Conservation (phyloP, 2,329 filamentous ascomycete genomes). For the Neonectria punicea region DNA sequence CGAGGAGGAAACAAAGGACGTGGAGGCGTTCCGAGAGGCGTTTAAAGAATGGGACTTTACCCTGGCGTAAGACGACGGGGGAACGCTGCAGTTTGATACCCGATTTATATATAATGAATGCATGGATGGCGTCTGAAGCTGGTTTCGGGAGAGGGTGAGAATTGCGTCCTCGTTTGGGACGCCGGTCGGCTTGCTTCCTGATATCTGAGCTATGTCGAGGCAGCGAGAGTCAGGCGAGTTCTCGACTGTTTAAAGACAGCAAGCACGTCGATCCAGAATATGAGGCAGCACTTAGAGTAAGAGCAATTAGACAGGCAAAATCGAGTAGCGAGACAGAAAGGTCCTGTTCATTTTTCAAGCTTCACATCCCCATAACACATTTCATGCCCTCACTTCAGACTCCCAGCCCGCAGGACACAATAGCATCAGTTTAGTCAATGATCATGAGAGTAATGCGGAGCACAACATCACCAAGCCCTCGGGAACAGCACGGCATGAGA, state of each 20-base stretch:
- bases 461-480: background rate
- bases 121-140: slow-evolving; percentile 34
- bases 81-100: slow-evolving; percentile 22
- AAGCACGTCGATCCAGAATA: background rate
- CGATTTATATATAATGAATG: slow-evolving; percentile 19
- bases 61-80: slow-evolving; percentile 36
- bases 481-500: slow-evolving; percentile 4
- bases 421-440: background rate
- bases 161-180: background rate
- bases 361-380: background rate
- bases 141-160: background rate
- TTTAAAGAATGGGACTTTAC: slow-evolving; percentile 93
- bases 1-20: slow-evolving; percentile 82
- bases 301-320: background rate
- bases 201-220: background rate
- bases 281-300: background rate
- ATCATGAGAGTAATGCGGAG: background rate
- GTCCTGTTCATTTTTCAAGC: background rate
- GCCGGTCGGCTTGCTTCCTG: background rate
- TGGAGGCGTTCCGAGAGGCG: slow-evolving; percentile 79
- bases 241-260: background rate
- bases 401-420: background rate
- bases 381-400: background rate
- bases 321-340: background rate
- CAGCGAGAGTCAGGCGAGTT: background rate